Base-by-base conservation (phyloP, 2,329 filamentous ascomycete genomes). In the Harringtonia lauricola region DNA sequence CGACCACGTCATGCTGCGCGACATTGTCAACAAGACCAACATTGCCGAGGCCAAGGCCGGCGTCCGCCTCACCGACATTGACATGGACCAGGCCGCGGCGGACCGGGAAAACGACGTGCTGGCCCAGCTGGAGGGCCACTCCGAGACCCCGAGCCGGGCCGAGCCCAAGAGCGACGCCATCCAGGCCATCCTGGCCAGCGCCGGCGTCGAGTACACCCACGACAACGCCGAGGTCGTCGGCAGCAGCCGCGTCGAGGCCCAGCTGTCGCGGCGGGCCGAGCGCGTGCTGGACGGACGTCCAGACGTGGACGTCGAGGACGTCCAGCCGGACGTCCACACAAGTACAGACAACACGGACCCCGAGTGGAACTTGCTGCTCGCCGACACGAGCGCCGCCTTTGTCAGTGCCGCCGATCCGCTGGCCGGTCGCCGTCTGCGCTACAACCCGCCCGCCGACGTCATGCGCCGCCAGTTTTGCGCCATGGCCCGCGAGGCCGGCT, bases 21-120 rank as follows among this genome's bases (percentile, higher is more conserved):
- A 95, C 44, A 96, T 98, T 52, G 87, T 98, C 54, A 95, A 96
- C 67, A 95, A 95, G 63, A 96, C 92, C 24, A 98, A 98, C 55
- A 81, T 98, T 41, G 92, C 92, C 4, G 92, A 98, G 64, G 86
- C 86, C 35, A 86, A 82, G 57, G 87, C 84, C 1, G 90, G 88
- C 0, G 83, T 96, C 10, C 74, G 77, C 24, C 78, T 95, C 26
- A 71, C 81, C n/a, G 81, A 85, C 43, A 72, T 95, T 17, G 79
- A 94, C 47, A 70, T 86, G 54, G 74, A 82, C 15, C 68, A 78
- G 48, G 73, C 72, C 1, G 68, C 67, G 7, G 67, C 74, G 36
- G 72, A 78, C 14, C 71, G 74, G 3, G 70, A 74, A 17, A 58
- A 57, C 17, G 58, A 61, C 10, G 42, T 56, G 3, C 54, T 72